Conservation (phyloP, 441 rosid genomes). For the Corymbia calophylla region DNA sequence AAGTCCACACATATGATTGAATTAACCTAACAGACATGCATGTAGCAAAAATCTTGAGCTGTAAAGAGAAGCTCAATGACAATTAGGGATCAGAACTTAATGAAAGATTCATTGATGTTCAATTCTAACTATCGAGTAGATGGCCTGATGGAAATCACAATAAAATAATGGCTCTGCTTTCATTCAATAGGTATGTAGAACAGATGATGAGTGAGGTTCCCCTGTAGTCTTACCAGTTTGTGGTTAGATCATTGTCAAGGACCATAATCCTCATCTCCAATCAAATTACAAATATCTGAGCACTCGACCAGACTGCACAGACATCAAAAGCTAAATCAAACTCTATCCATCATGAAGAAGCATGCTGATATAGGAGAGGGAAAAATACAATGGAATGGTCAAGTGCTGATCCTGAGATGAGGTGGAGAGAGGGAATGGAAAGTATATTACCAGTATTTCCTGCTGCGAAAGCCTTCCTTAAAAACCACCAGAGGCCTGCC, state of each 20-base stretch:
- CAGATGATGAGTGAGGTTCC: background rate
- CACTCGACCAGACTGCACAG: constrained; percentile 88
- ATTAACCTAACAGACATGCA: background rate
- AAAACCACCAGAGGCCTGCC: constrained; percentile 79
- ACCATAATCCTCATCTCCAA: constrained; percentile 71
- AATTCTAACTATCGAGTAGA: background rate
- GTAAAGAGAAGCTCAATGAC: background rate
- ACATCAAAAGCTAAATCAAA: background rate
- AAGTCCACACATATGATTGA: background rate
- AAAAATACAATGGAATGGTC: background rate
- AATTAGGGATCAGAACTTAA: background rate
- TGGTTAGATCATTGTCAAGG: constrained; percentile 23
- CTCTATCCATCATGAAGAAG: background rate
- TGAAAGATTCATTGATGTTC: background rate
- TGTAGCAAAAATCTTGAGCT: background rate
- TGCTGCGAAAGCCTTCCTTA: constrained; percentile 90
- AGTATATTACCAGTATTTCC: constrained; percentile 48
- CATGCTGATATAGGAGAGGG: background rate
- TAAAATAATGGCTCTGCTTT: background rate
- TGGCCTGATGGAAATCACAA: background rate
- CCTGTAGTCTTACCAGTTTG: background rate
- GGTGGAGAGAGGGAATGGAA: background rate
- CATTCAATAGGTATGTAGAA: background rate
- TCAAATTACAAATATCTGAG: constrained; percentile 85
- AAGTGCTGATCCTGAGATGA: background rate